A percentile compares a stretch with the other conserved stretches of the same genome.
Conservation (phyloP, 345 rosid genomes). For the Lumnitzera littorea region DNA sequence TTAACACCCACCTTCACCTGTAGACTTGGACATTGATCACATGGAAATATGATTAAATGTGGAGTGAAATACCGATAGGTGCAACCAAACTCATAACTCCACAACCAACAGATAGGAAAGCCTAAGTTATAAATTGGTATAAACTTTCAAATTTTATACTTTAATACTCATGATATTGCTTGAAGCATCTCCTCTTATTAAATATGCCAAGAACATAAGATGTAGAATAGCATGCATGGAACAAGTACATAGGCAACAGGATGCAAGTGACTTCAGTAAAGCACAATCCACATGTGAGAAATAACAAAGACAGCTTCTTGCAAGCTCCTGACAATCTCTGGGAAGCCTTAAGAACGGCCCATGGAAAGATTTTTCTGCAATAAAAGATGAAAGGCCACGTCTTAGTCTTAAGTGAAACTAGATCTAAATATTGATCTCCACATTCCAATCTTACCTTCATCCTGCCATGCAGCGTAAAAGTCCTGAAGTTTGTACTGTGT, state of each 20-base stretch:
- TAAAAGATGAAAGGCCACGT: not conserved
- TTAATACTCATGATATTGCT: too few relatives aligned
- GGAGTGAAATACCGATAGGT: too few relatives aligned
- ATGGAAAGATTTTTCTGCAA: slow-evolving; percentile 40
- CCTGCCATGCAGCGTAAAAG: slow-evolving; percentile 42
- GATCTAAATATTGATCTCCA: slow-evolving; percentile 2
- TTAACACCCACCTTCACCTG: too few relatives aligned
- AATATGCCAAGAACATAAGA: too few relatives aligned
- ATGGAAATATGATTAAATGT: too few relatives aligned
- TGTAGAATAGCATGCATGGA: slow-evolving; percentile 1
- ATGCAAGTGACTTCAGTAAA: slow-evolving; percentile 52
- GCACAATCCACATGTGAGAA: slow-evolving; percentile 42
- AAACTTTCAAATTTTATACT: too few relatives aligned
- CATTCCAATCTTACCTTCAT: slow-evolving; percentile 34
- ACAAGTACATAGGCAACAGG: slow-evolving; percentile 64
- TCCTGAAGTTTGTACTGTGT: slow-evolving; percentile 36
- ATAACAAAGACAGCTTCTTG: slow-evolving; percentile 56
- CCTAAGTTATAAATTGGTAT: too few relatives aligned
- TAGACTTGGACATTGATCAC: too few relatives aligned
- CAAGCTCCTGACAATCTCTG: slow-evolving; percentile 52
- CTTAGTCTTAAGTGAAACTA: slow-evolving; percentile 5
- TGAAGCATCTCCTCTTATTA: too few relatives aligned
- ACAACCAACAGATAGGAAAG: too few relatives aligned
- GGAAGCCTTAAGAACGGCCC: slow-evolving; percentile 77
- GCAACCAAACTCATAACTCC: too few relatives aligned